Evolutionary conservation across 2,329 filamentous ascomycete species (phyloP), one percentile per base, ranked within the genome.

Genomic region (Colletotrichum spinosum): DNA sequence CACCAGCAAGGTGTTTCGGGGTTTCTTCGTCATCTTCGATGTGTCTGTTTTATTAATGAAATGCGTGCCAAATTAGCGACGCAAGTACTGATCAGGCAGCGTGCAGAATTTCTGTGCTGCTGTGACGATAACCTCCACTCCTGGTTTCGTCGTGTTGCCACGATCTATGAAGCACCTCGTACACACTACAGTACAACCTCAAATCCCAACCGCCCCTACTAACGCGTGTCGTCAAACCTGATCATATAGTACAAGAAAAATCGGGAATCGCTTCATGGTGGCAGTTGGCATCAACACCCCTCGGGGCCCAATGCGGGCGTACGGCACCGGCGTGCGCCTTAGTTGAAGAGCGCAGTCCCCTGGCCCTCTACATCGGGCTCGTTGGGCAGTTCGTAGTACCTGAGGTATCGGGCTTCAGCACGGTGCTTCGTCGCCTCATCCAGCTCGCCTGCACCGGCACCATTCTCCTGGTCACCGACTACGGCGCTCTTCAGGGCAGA

Each of bases 271-370:
- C 37, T 49, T 54, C 42, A 48, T 25, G 25, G 25, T 25, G 25
- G 25, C 39, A 13, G 7, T 34, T 41, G 25, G 25, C 25, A 25
- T 25, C 25, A 25, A 25, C 25, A 25, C 25, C 25, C 25, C 25
- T 25, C 25, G 25, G 25, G 25, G 25, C 25, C 25, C 25, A 25
- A 25, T 25, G 25, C 25, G 25, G 25, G 25, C 25, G 25, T 25
- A 25, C 25, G 25, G 25, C 25, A 25, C 25, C 25, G 4, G 4
- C 25, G 25, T 25, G 25, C 3, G 25, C 25, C 4, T 63, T 79
- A 86, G 74, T 87, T 79, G 72, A 88, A 88, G 51, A 80, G 76
- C 7, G 83, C 84, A 3, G 80, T 80, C 4, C 85, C 86, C 67
- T 82, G 81, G 0, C 81, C 81, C 48, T 79, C 80, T 10, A 79